phyloP scores from a whole-genome alignment of 306 rosid species.

The Lathyrus aphaca region DNA sequence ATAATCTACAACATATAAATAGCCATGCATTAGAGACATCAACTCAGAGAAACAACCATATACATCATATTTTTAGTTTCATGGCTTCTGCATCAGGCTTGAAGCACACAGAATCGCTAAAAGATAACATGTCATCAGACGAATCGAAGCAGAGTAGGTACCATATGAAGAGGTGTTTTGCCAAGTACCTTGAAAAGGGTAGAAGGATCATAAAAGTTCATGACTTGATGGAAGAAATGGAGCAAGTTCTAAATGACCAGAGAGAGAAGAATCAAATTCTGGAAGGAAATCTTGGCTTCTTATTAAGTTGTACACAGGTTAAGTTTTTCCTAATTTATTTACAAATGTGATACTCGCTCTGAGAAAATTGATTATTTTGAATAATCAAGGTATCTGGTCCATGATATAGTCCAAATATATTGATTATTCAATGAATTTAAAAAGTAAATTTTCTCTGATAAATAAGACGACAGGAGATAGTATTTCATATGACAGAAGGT shows the following conservation, averaged over 20 bases:
- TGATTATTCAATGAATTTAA: too few species aligned
- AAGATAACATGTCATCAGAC: slow-evolving; percentile 64
- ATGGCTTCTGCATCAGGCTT: slow-evolving; percentile 54
- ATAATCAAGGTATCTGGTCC: too few species aligned
- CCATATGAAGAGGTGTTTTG: slow-evolving; percentile 82
- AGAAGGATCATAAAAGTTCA: slow-evolving; percentile 67
- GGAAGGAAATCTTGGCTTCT: slow-evolving; percentile 72
- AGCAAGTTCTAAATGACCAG: slow-evolving; percentile 60
- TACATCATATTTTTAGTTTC: not conserved
- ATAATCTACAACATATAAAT: slow-evolving; percentile 12
- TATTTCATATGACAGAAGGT: too few species aligned
- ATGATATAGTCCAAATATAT: too few species aligned
- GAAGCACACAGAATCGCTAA: slow-evolving; percentile 58
- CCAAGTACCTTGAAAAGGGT: slow-evolving; percentile 75
- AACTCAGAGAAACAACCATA: slow-evolving; percentile 27
- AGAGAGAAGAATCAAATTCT: slow-evolving; percentile 58
- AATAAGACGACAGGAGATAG: too few species aligned
- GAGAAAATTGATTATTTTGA: too few species aligned
- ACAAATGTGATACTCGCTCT: too few species aligned
- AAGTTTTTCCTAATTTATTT: not conserved
- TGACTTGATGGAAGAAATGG: slow-evolving; percentile 82
- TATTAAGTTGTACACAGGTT: slow-evolving; percentile 77
- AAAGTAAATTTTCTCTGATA: too few species aligned
- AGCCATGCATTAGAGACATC: slow-evolving; percentile 31
- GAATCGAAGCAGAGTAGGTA: slow-evolving; percentile 69